Evolutionary conservation across 2,329 filamentous ascomycete species (phyloP).

Genomic region (Phaeosphaeria sp.): DNA sequence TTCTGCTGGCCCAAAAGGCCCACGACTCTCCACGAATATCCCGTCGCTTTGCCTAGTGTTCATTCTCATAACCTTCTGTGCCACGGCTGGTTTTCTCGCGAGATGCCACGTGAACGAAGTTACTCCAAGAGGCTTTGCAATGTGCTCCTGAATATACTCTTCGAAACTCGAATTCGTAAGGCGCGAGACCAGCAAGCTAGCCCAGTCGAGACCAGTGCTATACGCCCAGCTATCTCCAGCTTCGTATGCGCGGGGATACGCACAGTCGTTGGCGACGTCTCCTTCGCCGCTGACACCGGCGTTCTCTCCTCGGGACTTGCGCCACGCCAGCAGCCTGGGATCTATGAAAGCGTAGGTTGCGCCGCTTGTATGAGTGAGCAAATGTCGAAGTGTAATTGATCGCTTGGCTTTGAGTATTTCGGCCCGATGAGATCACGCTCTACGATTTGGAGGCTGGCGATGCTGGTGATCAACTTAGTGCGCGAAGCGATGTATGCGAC

Average conservation of each 20-base stretch:
- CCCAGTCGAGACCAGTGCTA: slow-evolving; percentile 57
- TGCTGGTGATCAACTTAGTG: slow-evolving; percentile 40
- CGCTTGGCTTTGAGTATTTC: slow-evolving; percentile 13
- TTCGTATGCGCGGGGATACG: slow-evolving; percentile 30
- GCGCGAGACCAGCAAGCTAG: slow-evolving; percentile 52
- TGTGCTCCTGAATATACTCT: slow-evolving; percentile 52
- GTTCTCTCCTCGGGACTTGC: slow-evolving; percentile 35
- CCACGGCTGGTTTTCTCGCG: slow-evolving; percentile 17
- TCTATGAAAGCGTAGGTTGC: slow-evolving; percentile 53
- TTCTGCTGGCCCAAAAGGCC: slow-evolving; percentile 14
- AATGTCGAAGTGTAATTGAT: slow-evolving; percentile 38
- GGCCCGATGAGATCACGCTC: slow-evolving; percentile 30
- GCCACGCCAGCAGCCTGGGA: slow-evolving; percentile 53
- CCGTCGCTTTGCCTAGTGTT: slow-evolving; percentile 18
- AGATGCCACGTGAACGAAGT: slow-evolving; percentile 30
- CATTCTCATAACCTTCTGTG: slow-evolving; percentile 24
- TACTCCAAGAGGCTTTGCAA: slow-evolving; percentile 52
- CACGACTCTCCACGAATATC: slow-evolving; percentile 4
- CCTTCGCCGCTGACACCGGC: slow-evolving; percentile 9
- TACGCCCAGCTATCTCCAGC: slow-evolving; percentile 59
- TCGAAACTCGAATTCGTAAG: slow-evolving; percentile 49
- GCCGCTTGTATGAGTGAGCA: slow-evolving; percentile 59
- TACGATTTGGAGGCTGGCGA: slow-evolving; percentile 38
- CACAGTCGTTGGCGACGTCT: slow-evolving; percentile 42
- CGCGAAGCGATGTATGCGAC: slow-evolving; percentile 57